Evolutionary conservation across 2,329 filamentous ascomycete genomes (phyloP), one percentile per base, ranked within the genome.

Genomic region (Drechslerella coelobrocha): DNA sequence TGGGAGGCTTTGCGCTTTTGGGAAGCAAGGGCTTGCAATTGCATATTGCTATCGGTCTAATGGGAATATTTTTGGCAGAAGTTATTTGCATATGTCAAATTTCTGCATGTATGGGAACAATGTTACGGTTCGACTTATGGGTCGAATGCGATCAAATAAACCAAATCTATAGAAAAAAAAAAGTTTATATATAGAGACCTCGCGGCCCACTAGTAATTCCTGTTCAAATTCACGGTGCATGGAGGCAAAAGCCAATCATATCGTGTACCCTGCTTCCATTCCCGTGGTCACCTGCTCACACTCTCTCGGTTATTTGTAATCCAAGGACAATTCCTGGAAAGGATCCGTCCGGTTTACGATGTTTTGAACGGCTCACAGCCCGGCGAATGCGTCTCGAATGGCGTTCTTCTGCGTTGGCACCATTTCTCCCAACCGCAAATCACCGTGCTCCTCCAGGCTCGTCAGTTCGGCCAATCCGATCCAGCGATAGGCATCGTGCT

Each of bases 401-500:
- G 47, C 60, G 24, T 9, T n/a, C 41, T 41, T 45, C 55, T 68
- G 62, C 21, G 62, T 19, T 21, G 62, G 29, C 29, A 31, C 29
- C 29, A 31, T 6, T n/a, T 34, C 29, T 6, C 37, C n/a, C 37
- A 17, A 41, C n/a, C 4, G 37, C n/a, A 17, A 17, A 6, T 41
- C 37, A 12, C 63, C 39, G 8, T 43, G 61, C 10, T 45, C 47
- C 31, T 60, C 23, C 26, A 53, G 26, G 4, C 14, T 48, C 17
- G 53, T 24, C 10, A 63, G 62, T 21, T 62, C 61, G 69, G 69
- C 66, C 48, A 31, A 62, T 1, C 26, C 41, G 27, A 73, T 61
- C 75, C 74, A 76, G 47, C 52, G 45, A 26, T 56, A 73, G 52
- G 34, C 62, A 31, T 69, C 66, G 60, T 76, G 75, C 50, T 75